Percentiles rank a stretch among this genome's conserved stretches.
phyloP scores from a whole-genome alignment of 306 rosid genomes.

The Castanea mollissima region DNA sequence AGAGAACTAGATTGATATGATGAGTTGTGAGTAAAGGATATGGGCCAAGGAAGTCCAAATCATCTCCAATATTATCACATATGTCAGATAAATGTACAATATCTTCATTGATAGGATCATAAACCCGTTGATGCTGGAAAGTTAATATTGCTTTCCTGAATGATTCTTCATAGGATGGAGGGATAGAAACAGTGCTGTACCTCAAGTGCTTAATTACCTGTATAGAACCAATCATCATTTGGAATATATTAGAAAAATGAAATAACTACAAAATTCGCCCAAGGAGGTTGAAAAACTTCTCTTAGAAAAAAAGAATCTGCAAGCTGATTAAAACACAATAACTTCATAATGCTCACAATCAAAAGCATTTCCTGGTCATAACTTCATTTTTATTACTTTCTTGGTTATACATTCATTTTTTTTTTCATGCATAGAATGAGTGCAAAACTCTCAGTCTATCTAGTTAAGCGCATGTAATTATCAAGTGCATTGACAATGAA shows the following conservation, averaged over 20 bases:
- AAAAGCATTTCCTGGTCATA: not conserved
- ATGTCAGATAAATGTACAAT: conserved; percentile 63
- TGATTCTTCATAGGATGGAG: conserved; percentile 79
- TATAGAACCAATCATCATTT: conserved; percentile 25
- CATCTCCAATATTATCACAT: conserved; percentile 48
- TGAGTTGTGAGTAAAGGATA: conserved; percentile 57
- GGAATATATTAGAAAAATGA: conserved; percentile 20
- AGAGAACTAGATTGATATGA: not conserved
- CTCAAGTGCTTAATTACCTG: conserved; percentile 87
- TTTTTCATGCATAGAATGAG: not conserved
- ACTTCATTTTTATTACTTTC: not conserved
- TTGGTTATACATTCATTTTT: not conserved
- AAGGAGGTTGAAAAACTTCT: not conserved
- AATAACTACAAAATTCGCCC: not conserved
- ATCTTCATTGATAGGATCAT: conserved; percentile 63
- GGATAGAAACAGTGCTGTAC: conserved; percentile 71
- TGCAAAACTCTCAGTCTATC: not conserved
- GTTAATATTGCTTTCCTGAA: conserved; percentile 83
- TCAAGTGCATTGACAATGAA: not conserved
- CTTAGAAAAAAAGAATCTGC: not conserved
- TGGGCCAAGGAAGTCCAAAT: conserved; percentile 87
- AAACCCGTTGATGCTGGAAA: conserved; percentile 83
- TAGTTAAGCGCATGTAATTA: not conserved
- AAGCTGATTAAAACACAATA: not conserved
- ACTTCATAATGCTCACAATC: not conserved